Evolutionary conservation across 306 rosid species (phyloP).

Genomic region (Fragaria vesca): DNA sequence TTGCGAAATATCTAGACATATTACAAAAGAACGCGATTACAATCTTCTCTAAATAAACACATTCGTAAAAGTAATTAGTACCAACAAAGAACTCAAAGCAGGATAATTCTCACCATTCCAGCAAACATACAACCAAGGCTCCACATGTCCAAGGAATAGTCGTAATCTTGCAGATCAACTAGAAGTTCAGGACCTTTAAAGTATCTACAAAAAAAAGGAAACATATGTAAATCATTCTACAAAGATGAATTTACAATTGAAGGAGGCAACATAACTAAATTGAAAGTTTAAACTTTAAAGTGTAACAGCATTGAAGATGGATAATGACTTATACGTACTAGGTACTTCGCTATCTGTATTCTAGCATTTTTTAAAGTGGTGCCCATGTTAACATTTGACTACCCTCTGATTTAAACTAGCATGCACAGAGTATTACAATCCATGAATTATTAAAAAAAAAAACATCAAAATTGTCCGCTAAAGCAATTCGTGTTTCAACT

Average conservation of each 20-base stretch:
- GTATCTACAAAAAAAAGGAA: constrained; percentile 53
- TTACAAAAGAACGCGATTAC: constrained; percentile 17
- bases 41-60: neutral
- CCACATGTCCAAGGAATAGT: constrained; percentile 97
- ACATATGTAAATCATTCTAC: constrained; percentile 1
- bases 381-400: neutral
- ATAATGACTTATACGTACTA: neutral
- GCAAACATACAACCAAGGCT: constrained; percentile 99
- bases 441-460: neutral
- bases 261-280: neutral
- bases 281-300: neutral
- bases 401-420: neutral
- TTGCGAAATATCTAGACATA: constrained; percentile 76
- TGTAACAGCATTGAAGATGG: neutral
- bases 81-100: constrained; percentile 1
- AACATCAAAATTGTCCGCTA: neutral
- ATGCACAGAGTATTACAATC: neutral
- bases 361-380: neutral
- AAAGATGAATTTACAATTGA: neutral
- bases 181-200: constrained; percentile 91
- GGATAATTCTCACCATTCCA: constrained; percentile 80
- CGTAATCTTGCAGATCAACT: constrained; percentile 86
- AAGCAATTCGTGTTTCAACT: neutral
- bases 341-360: neutral
- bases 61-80: constrained; percentile 9